Evolutionary conservation across 2,329 filamentous ascomycete genomes (phyloP).

Genomic region (Hysterium pulicare): DNA sequence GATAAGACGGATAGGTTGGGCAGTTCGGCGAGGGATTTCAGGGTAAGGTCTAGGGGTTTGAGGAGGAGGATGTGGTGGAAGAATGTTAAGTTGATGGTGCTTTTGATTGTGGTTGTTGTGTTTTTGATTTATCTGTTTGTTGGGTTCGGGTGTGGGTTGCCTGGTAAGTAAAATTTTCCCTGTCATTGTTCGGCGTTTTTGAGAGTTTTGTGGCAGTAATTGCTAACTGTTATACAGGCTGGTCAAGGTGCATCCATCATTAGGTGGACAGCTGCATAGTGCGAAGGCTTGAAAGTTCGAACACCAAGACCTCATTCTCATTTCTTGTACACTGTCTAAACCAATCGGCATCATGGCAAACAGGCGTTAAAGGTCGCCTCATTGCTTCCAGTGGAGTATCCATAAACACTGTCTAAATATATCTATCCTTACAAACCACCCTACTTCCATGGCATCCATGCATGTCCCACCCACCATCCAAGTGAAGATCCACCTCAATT

Average conservation of each 20-base stretch:
- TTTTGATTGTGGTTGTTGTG: conserved; percentile 68
- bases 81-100: conserved; percentile 89
- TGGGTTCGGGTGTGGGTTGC: conserved; percentile 69
- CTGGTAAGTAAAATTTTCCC: conserved; percentile 42
- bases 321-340: conserved; percentile 41
- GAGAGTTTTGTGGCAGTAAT: neutral
- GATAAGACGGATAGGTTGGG: conserved; percentile 95
- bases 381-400: too few relatives aligned
- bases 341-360: too few relatives aligned
- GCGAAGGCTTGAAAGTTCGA: too few relatives aligned
- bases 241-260: conserved; percentile 36
- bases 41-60: conserved; percentile 79
- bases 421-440: too few relatives aligned
- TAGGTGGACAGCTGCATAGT: too few relatives aligned
- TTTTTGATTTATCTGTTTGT: conserved; percentile 70
- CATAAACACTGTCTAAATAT: too few relatives aligned
- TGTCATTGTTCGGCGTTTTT: neutral
- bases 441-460: too few relatives aligned
- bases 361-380: too few relatives aligned
- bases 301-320: conserved; percentile 25
- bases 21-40: conserved; percentile 83
- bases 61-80: conserved; percentile 99
- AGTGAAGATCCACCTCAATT: too few relatives aligned
- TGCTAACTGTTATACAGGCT: conserved; percentile 27
- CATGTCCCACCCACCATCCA: too few relatives aligned